Evolutionary conservation across 371 early-diverging fungal species (phyloP), one percentile per base, ranked within the genome.

Genomic region (Mucor lusitanicus): DNA sequence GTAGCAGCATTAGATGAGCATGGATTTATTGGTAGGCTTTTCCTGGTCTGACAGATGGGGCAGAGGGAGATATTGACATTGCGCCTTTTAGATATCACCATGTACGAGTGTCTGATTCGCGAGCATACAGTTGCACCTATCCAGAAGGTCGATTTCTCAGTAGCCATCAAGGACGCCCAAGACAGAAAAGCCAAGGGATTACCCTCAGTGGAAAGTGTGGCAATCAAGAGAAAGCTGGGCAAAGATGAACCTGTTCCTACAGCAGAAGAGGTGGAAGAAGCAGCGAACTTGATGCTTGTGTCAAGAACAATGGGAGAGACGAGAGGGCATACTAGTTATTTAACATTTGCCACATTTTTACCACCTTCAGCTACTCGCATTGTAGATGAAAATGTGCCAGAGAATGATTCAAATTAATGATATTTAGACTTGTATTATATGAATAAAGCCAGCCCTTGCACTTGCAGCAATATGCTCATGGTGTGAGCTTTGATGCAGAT

Each of bases 271-370:
- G 59, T 69, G 2, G 67, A 60, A 35, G 68, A 73, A 35, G 54
- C 87, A 11, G 63, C 80, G 0, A 64, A 76, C 30, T 77, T 73
- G 19, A 69, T 85, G 55, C 37, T 78, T 25, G 77, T 80, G 23
- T 71, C 82, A 28, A 80, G 75, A 63, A 80, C 85, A 8, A 66
- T 80, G 7, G 68, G 69, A 1, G 85, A 84, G 56, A 73, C 80
- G 17, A 77, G 80, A 32, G 97, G 97, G 2, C 97, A 97, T 75
- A 97, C 97, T 1, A 95, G 95, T 50, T 97, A 93, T 67, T 80
- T 97, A 68, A 92, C 95, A 3, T 97, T 97, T 89, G 97, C 96
- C 23, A 90, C 91, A 7, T 85, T 93, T 61, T 75, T 90, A 25
- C 92, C 94, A 21, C 54, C 66, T 53, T 39, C 48, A 35, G 64